Base-by-base conservation (phyloP, 2,329 filamentous ascomycete genomes). In the Verticillium tricorpus region DNA sequence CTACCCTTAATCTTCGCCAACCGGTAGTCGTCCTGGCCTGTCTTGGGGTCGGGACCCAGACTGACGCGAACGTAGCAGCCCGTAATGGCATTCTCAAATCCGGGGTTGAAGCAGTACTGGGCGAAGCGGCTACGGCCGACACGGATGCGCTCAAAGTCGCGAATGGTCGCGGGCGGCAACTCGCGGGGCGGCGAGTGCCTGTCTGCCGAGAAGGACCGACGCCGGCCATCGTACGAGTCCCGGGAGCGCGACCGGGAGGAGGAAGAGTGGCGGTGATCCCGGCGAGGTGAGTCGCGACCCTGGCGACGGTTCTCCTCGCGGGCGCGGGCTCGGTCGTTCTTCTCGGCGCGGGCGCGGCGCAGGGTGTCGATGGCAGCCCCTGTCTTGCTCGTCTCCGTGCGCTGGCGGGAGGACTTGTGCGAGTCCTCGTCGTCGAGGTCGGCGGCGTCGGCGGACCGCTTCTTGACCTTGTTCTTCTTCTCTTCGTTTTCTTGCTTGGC, bases 31-130 rank as follows among this genome's bases (percentile, higher is more conserved):
- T 90, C 89, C 63, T 88, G 80, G 3, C 89, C 89, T 4, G 85
- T 91, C 25, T 88, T 83, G 12, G 85, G 85, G 71, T 96, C 90
- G 14, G 89, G 84, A 0, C 93, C 94, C 61, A 97, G 86, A 65
- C 89, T 91, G 66, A 98, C 87, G 59, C 95, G 91, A 40, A 89
- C 89, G 73, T 90, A 99, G 74, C 93, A 96, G 59, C 92, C 92
- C 17, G 82, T 86, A 69, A 97, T 90, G 34, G 90, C 84, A 9
- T 90, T 80, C 61, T 96, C 91, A 67, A 99, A 97, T 4, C 89
- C 89, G 12, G 95, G 95, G 68, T 93, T 94, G 78, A 96, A 97
- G 81, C 93, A 97, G 61, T 97, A 90, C 70, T 94, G 88, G 7
- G 90, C 89, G 73, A 99, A 97, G 70, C 93, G 91, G 67, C 86